Evolutionary conservation across 129 eudicot genomes (phyloP).

Genomic region (Artemisia tridentata): DNA sequence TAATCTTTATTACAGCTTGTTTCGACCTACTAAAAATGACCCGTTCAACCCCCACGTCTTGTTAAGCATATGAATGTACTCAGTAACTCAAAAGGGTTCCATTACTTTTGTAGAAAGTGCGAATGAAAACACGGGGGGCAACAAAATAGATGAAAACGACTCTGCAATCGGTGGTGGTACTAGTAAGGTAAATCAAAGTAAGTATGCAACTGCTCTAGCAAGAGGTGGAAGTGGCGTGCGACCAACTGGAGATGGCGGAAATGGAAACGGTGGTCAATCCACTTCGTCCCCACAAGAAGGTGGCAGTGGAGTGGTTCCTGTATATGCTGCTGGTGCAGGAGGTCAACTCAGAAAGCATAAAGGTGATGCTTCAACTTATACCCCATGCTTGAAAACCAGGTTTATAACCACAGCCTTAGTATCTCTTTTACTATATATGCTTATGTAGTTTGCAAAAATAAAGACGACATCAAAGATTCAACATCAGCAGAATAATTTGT

Average conservation of each 20-base stretch:
- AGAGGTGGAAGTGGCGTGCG: constrained; percentile 18
- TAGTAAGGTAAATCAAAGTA: constrained; percentile 24
- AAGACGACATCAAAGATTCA: not conserved
- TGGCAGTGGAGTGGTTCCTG: constrained; percentile 26
- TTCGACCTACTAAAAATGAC: not conserved
- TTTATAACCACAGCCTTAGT: constrained; percentile 8
- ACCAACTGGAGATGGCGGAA: not conserved
- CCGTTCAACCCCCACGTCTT: not conserved
- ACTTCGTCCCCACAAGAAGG: constrained; percentile 26
- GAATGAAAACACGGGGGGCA: constrained; percentile 19
- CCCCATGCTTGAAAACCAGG: not conserved
- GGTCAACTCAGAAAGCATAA: constrained; percentile 28
- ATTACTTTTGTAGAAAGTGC: constrained; percentile 18
- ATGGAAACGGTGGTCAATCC: constrained; percentile 8
- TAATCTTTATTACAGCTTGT: too few relatives aligned
- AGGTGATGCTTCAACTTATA: constrained; percentile 17
- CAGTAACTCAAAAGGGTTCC: not conserved
- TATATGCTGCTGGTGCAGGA: constrained; percentile 42
- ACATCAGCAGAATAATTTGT: not conserved
- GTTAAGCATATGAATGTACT: not conserved
- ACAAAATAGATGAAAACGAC: constrained; percentile 8
- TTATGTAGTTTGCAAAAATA: not conserved
- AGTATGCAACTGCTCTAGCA: constrained; percentile 11
- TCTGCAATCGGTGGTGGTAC: not conserved
- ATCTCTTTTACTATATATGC: constrained; percentile 23